Base-by-base conservation (phyloP, 768 basidiomycete genomes). In the Hygrocybe punicea region DNA sequence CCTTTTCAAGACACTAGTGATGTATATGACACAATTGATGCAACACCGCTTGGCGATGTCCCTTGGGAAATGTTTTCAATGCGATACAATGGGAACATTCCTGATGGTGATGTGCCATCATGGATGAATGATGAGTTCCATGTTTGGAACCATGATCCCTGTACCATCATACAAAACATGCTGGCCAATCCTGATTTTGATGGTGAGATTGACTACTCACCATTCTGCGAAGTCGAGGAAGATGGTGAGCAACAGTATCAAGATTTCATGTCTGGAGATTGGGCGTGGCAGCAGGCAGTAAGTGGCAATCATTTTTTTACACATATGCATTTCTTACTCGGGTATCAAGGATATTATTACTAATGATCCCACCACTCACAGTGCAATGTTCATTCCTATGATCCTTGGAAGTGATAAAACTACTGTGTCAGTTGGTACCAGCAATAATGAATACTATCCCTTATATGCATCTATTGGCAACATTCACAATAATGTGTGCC, bases 371-470 rank as follows among this genome's bases (percentile, higher is more conserved):
- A 17, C 37, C 19, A 70, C 60, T 29, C 29, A 67, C 44, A 75
- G 75, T 5, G 54, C 69, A 1, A 67, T 73, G 60, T 59, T 73
- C 23, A 61, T 71, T 3, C 66, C 70, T 0, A 57, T 76, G 16
- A 58, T 77, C 9, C 56, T 60, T 1, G 75, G 76, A 0, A 75
- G 72, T 51, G 72, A 80, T 55, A 78, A 78, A 55, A 78, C 76
- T 0, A 78, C 75, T 0, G 74, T 78, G 0, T 78, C 73, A 0
- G 71, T 73, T 10, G 71, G 66, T 0, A 78, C 75, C 0, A 73
- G 75, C 1, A 69, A 76, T 46, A 64, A 73, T 23, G 72, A 76
- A 35, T 76, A 71, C 44, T 67, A 76, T 49, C 74, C 72, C 0
- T 53, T 74, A 0, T 76, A 76, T 52, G 21, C 61, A 0, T 73